Base-by-base conservation (phyloP, 352 stramenopile species). In the Pythium scleroteichum region DNA sequence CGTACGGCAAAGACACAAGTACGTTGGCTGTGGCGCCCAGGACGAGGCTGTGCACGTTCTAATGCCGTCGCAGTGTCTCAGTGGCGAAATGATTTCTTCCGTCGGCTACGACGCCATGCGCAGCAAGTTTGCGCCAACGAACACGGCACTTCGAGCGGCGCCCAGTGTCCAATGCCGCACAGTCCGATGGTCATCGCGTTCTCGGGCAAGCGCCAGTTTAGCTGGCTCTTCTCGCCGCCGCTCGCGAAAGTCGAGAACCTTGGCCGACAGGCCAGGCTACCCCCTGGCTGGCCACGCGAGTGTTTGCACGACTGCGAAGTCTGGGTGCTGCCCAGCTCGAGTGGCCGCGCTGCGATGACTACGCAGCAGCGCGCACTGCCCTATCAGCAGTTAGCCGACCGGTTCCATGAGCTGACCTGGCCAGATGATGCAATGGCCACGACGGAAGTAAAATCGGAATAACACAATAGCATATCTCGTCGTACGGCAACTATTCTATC, bases 151-250 rank as follows among this genome's bases (percentile, higher is more conserved):
- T 27, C 73, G 38, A 35, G 12, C 3, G 38, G 0, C 2, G 39
- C 57, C 14, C 22, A 32, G 10, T 94, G 85, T 51, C 23, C 51
- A 13, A 61, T 64, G 39, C 62, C 48, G 0, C 83, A 95, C 52
- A 73, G 76, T 1, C 87, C 87, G 0, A 68, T 88, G 53, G 63
- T 96, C 63, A 78, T 96, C 40, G 87, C 87, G 6, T 96, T 96
- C 65, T 88, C 82, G 0, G 87, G 87, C 16, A 96, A 96, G 64
- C 81, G 87, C 19, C 87, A 96, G 59, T 96, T 94, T 64, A 88
- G 80, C 55, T 90, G 73, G 47, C 59, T 96, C 45, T 96, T 96
- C 56, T 76, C 84, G 16, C 79, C 82, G 7, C 82, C 82, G 16
- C 57, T 92, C 22, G 72, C 76, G 27, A 92, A 85, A 49, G 69